These are phyloP conservation scores for Boletus hoseneyae DNA, from an alignment of 1,284 basidiomycete genomes.

Conservation along the genomic window DNA sequence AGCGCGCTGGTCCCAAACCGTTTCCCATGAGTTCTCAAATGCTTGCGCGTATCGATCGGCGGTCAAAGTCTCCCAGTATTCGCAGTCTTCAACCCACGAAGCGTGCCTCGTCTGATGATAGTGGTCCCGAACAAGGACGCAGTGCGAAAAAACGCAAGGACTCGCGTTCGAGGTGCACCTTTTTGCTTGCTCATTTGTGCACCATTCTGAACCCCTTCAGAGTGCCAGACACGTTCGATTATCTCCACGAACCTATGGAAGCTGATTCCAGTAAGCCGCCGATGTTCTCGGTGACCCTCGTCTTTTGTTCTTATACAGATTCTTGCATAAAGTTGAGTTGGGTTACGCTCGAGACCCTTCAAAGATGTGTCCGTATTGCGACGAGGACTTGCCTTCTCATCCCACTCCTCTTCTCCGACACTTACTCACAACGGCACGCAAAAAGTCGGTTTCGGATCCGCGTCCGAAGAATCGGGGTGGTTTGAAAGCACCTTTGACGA, in stretches of 20 bases:
- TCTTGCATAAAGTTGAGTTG: constrained; percentile 18
- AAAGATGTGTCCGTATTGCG: constrained; percentile 75
- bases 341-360: constrained; percentile 51
- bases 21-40: constrained; percentile 53
- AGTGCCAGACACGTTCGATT: constrained; percentile 13
- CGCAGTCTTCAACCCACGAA: constrained; percentile 31
- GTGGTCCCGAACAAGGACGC: constrained; percentile 30
- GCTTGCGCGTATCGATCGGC: constrained; percentile 35
- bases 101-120: constrained; percentile 36
- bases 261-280: constrained; percentile 29
- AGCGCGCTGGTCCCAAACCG: constrained; percentile 30
- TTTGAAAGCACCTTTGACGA: constrained; percentile 57
- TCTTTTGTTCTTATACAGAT: constrained; percentile 7
- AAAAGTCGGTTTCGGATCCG: constrained; percentile 54
- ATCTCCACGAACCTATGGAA: constrained; percentile 17
- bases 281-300: neutral
- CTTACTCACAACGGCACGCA: constrained; percentile 50
- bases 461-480: constrained; percentile 69
- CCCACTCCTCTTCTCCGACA: constrained; percentile 58
- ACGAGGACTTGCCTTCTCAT: constrained; percentile 56
- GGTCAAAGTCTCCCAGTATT: constrained; percentile 19
- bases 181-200: neutral
- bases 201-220: constrained; percentile 3
- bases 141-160: constrained; percentile 36
- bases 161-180: constrained; percentile 22